Base-by-base conservation (phyloP, 2,329 filamentous ascomycete species). In the Botryotinia narcissicola region DNA sequence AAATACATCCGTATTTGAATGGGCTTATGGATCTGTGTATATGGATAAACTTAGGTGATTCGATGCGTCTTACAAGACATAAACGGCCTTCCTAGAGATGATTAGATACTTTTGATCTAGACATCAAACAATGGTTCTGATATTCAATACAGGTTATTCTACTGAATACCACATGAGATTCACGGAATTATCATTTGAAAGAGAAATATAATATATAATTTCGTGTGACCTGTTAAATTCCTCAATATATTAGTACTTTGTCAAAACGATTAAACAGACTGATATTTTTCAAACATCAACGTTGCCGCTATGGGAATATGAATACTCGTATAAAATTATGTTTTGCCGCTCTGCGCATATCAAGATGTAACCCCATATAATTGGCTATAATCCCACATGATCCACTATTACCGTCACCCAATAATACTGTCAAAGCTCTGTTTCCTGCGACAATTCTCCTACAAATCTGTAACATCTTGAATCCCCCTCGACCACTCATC, bases 381-480 rank as follows among this genome's bases (percentile, higher is more conserved):
- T 66, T 71, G 46, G 44, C 18, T 46, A 44, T n/a, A 40, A 40
- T 7, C 16, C 25, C 9, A 57, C 14, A 4, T 22, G 29, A 25
- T 20, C 62, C 29, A 20, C n/a, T 57, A 29, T 70, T 12, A 18
- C 5, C 14, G 6, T 12, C 22, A n/a, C 18, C 69, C 69, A 71
- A 9, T 71, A 29, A 51, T 29, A 71, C 64, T 22, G 59, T 71
- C 71, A 70, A 73, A 73, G 71, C 64, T 48, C 32, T 57, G 32
- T 70, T 51, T 40, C 37, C 42, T 44, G 59, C 44, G 54, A 70
- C 54, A 40, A 63, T 40, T 73, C 72, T 73, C 72, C 32, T 63
- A 73, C 72, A 73, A 44, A 71, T 63, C 67, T 71, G 59, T 63
- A 73, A 73, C 67, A 46, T 29, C 29, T 32, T 25, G 63, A 46